Base-by-base conservation (phyloP, 495 filamentous ascomycete genomes). In the Hyaloscypha hepaticicola region DNA sequence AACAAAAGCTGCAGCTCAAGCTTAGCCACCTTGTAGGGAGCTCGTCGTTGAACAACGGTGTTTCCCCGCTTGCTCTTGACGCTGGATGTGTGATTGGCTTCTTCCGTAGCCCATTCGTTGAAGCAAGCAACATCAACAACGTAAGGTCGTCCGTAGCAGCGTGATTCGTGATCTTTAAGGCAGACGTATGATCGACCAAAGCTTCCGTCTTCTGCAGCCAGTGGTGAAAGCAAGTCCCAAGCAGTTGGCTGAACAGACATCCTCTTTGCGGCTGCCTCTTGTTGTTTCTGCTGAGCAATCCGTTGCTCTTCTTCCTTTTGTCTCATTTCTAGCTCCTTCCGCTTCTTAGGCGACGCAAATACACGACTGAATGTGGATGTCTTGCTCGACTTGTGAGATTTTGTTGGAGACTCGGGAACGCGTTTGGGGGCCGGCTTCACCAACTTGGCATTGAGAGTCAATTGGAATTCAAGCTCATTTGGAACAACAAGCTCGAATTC, bases 401-500 rank as follows among this genome's bases (percentile, higher is more conserved):
- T 88, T 21, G 84, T 83, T 6, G 88, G 82, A 19, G 87, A 81
- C 55, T 77, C 77, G 3, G 81, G 79, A 41, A 73, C 73, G 62
- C 65, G 78, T 29, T 83, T 78, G 25, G 84, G 75, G 45, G 87
- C 85, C 21, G 91, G 91, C 69, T 89, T 87, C 66, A 96, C 90
- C 27, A 97, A 81, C 79, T 97, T 97, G 64, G 94, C 95, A 66
- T 97, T 96, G 24, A 99, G 84, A 1, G 95, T 98, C 29, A 99
- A 83, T 72, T 97, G 94, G 76, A 99, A 99, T 74, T 99, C 95
- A 25, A 99, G 83, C 69, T 98, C 94, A 69, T 96, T 93, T 45
- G 96, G 89, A 45, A 99, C 95, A 59, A 97, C 93, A 41, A 99
- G 87, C 75, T 99, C 95, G 65, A 99, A 99, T 73, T 99, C 95